phyloP scores from a whole-genome alignment of 805 yeast species.

The Candida insectalens region DNA sequence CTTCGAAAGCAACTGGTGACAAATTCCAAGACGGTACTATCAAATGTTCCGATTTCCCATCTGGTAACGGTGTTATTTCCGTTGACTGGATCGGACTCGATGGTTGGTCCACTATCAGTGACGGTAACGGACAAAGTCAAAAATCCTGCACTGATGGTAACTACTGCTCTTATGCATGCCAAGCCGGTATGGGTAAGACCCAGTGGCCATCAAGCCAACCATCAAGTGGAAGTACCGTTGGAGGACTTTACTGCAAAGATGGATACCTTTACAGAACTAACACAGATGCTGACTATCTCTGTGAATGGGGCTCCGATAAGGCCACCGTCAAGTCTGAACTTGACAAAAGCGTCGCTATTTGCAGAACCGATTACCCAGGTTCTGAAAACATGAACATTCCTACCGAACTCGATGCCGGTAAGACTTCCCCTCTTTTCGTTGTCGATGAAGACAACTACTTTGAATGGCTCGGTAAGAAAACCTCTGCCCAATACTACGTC shows the following conservation, averaged over 20 bases:
- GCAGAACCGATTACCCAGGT: constrained; percentile 79
- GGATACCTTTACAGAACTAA: constrained; percentile 59
- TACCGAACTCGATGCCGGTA: constrained; percentile 49
- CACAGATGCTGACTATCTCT: constrained; percentile 39
- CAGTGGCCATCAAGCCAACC: constrained; percentile 72
- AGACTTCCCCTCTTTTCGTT: constrained; percentile 41
- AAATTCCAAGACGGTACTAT: constrained; percentile 63
- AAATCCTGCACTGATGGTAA: constrained; percentile 53
- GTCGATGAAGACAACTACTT: constrained; percentile 53
- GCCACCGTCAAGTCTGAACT: constrained; percentile 47
- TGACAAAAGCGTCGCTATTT: constrained; percentile 46
- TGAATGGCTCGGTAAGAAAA: constrained; percentile 51
- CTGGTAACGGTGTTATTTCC: constrained; percentile 64
- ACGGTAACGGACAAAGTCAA: constrained; percentile 29
- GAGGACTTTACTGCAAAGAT: constrained; percentile 52
- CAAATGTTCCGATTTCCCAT: constrained; percentile 60
- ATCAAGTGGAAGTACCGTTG: constrained; percentile 56
- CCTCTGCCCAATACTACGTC: constrained; percentile 68
- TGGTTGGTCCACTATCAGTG: constrained; percentile 66
- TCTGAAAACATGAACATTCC: constrained; percentile 75
- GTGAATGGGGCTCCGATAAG: constrained; percentile 53
- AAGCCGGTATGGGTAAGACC: constrained; percentile 73
- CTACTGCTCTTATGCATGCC: constrained; percentile 73
- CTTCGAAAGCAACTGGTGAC: constrained; percentile 31
- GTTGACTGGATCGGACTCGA: constrained; percentile 45